Conservation (phyloP, 495 filamentous ascomycete genomes). For the Staphylotrichum longicolle region DNA sequence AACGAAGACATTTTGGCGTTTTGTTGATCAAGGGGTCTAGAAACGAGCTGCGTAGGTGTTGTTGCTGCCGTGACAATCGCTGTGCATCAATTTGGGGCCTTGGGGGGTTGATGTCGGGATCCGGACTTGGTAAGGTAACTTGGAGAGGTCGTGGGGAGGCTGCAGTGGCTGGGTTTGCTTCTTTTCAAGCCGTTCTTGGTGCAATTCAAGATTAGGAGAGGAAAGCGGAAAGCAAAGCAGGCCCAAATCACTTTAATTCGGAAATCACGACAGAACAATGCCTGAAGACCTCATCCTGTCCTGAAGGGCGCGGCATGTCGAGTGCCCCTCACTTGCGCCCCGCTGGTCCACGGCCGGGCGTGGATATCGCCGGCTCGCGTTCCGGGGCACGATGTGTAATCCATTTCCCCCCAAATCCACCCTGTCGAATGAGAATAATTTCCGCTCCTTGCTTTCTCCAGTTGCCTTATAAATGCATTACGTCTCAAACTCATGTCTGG, state of each 20-base stretch:
- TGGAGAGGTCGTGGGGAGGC: background rate
- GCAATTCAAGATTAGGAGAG: background rate
- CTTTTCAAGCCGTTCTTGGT: too few species aligned
- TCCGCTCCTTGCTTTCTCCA: too few species aligned
- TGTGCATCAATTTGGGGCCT: too few species aligned
- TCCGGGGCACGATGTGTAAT: background rate
- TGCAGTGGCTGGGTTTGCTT: background rate
- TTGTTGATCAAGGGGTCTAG: background rate
- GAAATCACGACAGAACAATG: constrained; percentile 11
- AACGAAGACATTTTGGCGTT: constrained; percentile 32
- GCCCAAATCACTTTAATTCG: too few species aligned
- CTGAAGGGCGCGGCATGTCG: constrained; percentile 10
- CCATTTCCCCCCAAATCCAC: background rate
- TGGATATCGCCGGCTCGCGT: background rate
- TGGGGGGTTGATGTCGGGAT: background rate
- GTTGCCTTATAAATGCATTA: too few species aligned
- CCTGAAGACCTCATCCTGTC: background rate
- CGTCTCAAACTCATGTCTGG: too few species aligned
- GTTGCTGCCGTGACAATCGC: background rate
- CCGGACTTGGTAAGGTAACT: background rate
- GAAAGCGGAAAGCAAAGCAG: background rate
- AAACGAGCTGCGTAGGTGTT: background rate
- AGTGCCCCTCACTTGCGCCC: constrained; percentile 21
- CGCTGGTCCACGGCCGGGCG: constrained; percentile 2
- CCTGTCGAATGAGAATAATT: too few species aligned